These are phyloP conservation scores for Leccinum huronense DNA, from an alignment of 1,284 basidiomycete species.

Conservation along the genomic window DNA sequence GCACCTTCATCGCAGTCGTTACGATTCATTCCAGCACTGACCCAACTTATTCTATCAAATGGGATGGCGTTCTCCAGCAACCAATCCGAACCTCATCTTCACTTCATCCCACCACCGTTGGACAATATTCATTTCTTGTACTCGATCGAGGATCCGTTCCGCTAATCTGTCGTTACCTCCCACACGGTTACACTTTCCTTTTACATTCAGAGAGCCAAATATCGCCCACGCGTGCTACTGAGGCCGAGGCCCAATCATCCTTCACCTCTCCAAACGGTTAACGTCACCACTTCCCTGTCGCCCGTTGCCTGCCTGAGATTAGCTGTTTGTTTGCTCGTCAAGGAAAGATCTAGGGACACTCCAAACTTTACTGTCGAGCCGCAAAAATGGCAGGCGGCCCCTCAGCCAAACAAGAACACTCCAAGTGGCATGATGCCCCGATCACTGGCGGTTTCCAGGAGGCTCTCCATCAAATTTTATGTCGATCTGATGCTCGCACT, in stretches of 20 bases:
- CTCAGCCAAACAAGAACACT: not conserved
- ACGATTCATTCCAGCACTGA: constrained; percentile 13
- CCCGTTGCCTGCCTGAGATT: constrained; percentile 14
- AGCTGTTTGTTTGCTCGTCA: constrained; percentile 7
- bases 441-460: constrained; percentile 16
- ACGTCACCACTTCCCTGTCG: constrained; percentile 20
- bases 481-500: not conserved
- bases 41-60: not conserved
- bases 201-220: constrained; percentile 3
- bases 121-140: not conserved
- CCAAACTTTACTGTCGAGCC: not conserved
- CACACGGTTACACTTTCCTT: constrained; percentile 8
- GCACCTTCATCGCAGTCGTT: not conserved
- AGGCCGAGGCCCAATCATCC: not conserved
- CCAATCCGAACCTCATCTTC: constrained; percentile 4
- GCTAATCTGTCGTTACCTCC: constrained; percentile 8
- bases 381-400: not conserved
- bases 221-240: not conserved
- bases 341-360: constrained; percentile 7
- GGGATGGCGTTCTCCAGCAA: not conserved
- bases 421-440: not conserved
- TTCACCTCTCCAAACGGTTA: constrained; percentile 1
- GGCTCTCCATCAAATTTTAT: not conserved
- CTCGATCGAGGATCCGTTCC: constrained; percentile 1
- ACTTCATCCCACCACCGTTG: constrained; percentile 11